Evolutionary conservation across 345 rosid species (phyloP), one percentile per base, ranked within the genome.

Genomic region (Bruguiera gymnorhiza): DNA sequence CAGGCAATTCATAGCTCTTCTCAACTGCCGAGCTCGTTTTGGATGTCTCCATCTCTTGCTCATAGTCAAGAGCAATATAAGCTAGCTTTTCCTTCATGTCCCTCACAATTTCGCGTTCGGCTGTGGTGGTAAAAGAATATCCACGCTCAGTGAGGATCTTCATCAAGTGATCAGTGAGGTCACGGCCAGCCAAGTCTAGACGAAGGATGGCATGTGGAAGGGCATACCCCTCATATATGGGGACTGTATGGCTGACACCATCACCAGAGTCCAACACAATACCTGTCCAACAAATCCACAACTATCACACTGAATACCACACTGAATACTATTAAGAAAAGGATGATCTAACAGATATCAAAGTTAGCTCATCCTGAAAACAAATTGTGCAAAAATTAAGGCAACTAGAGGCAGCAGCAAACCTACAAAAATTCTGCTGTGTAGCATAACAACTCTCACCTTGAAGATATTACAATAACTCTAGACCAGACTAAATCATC

Each of bases 71-170:
- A 68, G 98, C 94, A 65, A 91, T 88, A 80, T 93, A 93, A 60
- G 94, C 79, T 15, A 93, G 84, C 82, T 93, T 93, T 76, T 93
- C 98, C 87, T 93, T 93, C 77, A 93, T 88, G 82, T 93, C 97
- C 72, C 98, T 88, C 60, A 93, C 97, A 27, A 93, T 93, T 86
- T 93, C 98, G 48, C 98, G 93, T 86, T 93, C 97, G 0, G 97
- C 97, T 57, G 96, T 86, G 73, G 98, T 93, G 79, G 96, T 93
- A 87, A 91, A 91, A 4, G 96, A 91, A 80, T 93, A 91, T 6
- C 98, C 96, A 81, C 98, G 92, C 83, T 91, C 98, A 0, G 98
- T 90, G 6, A 93, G 85, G 70, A 93, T 93, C 79, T 90, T 93
- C 97, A 90, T 90, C 80, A 89, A 67, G 71, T 68, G 58, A 72